Base-by-base conservation (phyloP, 2,329 filamentous ascomycete species). In the Fragosphaeria purpurea region DNA sequence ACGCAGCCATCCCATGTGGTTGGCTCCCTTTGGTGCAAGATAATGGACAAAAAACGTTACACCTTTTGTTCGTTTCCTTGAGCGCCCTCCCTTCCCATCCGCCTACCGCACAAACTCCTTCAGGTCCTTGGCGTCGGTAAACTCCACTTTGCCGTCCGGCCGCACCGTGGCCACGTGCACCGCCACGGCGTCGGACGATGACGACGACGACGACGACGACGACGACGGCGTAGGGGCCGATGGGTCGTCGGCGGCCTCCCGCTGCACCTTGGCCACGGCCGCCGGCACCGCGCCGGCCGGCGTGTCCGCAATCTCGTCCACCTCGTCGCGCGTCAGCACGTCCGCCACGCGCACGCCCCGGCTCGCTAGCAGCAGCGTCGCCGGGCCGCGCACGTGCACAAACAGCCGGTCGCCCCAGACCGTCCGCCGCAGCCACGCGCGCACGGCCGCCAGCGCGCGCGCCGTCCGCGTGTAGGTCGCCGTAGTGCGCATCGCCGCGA, bases 331-430 rank as follows among this genome's bases (percentile, higher is more conserved):
- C 5, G 83, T 87, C 57, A 98, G 72, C 3, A 86, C 79, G 57
- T 98, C 91, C 48, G 80, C 82, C 42, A 95, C 70, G 12, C 85
- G 77, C 30, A 87, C 80, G 11, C 83, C 89, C n/a, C 91, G 81
- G 48, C 88, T 94, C 56, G 95, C 94, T 60, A 98, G 73, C 42
- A 97, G 75, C 46, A 98, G 79, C 2, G 86, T 96, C 6, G 79
- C 80, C 2, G 93, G 93, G 0, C 93, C 93, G 51, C 83, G 79
- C 64, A 98, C 96, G 62, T 87, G 86, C 35, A 98, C 72, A 67
- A 97, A 97, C 32, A 97, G 73, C 68, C 91, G 73, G 64, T 98
- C 93, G 30, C 93, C 93, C 88, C 89, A 97, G 51, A 98, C 86
- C 1, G 87, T 87, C 61, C 86, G 79, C 53, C 90, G 78, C 41